Conservation (phyloP, 352 stramenopile genomes). For the Globisporangium parvum region DNA sequence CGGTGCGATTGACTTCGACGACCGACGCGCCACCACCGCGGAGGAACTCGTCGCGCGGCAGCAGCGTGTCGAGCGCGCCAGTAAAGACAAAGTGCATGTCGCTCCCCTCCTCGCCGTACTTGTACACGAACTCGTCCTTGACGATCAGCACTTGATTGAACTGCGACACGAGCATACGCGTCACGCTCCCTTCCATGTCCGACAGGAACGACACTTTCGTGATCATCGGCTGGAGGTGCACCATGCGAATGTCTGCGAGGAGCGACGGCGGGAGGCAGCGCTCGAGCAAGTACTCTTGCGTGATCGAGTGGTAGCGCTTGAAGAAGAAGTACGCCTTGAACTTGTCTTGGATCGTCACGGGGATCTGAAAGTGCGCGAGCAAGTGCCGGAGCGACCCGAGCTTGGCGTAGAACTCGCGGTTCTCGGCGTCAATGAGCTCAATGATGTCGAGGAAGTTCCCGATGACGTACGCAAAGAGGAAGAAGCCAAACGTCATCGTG, state of each 20-base stretch:
- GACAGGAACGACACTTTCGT: conserved; percentile 60
- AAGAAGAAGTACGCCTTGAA: conserved; percentile 69
- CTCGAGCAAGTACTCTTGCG: conserved; percentile 51
- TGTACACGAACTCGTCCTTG: conserved; percentile 51
- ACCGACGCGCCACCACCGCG: neutral
- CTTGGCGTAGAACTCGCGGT: conserved; percentile 50
- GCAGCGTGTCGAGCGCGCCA: conserved; percentile 43
- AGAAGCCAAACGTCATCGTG: conserved; percentile 55
- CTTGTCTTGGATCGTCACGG: conserved; percentile 33
- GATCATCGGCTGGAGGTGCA: conserved; percentile 61
- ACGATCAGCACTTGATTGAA: conserved; percentile 51
- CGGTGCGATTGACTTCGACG: conserved; percentile 19
- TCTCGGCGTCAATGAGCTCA: conserved; percentile 51
- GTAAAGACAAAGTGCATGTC: conserved; percentile 73
- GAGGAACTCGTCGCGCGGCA: neutral
- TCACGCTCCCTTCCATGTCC: conserved; percentile 44
- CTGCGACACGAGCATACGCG: conserved; percentile 49
- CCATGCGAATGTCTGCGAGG: conserved; percentile 55
- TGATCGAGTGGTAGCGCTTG: conserved; percentile 63
- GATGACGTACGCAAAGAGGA: conserved; percentile 54
- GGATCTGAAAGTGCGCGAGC: conserved; percentile 43
- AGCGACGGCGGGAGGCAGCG: conserved; percentile 47
- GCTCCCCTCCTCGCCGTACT: conserved; percentile 44
- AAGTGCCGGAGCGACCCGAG: conserved; percentile 50
- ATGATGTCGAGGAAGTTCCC: conserved; percentile 57